These are phyloP conservation scores for Ustilago trichophora DNA, from an alignment of 1,284 basidiomycete species.

Conservation along the genomic window DNA sequence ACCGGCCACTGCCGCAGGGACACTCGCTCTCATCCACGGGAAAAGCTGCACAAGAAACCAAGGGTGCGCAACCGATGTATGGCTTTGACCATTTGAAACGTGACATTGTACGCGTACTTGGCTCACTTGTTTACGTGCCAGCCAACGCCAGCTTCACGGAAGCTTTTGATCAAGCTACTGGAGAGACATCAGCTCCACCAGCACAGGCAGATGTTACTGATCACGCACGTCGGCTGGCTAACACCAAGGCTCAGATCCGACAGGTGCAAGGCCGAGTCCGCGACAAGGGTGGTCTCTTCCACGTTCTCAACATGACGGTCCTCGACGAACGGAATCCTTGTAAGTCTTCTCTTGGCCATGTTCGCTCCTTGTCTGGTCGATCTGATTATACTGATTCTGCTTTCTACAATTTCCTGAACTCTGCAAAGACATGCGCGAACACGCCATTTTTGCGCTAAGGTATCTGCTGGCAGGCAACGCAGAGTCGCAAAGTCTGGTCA, in stretches of 20 bases:
- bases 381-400: too few species aligned
- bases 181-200: neutral
- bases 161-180: neutral
- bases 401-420: too few species aligned
- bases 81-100: conserved; percentile 55
- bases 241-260: conserved; percentile 19
- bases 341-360: conserved; percentile 30
- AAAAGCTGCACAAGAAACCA: conserved; percentile 10
- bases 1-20: conserved; percentile 27
- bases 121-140: conserved; percentile 37
- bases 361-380: too few species aligned
- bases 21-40: conserved; percentile 49
- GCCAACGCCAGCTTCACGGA: neutral
- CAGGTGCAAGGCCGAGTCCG: conserved; percentile 57
- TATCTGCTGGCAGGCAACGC: conserved; percentile 54
- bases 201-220: too few species aligned
- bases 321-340: conserved; percentile 60
- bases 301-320: conserved; percentile 60
- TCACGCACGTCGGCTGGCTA: too few species aligned
- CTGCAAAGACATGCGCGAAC: conserved; percentile 63
- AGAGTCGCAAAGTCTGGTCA: conserved; percentile 52
- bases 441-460: conserved; percentile 61
- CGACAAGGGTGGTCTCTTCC: conserved; percentile 52
- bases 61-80: conserved; percentile 11
- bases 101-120: conserved; percentile 52